Conservation (phyloP, 768 basidiomycete species). For the Boletus huronensis region DNA sequence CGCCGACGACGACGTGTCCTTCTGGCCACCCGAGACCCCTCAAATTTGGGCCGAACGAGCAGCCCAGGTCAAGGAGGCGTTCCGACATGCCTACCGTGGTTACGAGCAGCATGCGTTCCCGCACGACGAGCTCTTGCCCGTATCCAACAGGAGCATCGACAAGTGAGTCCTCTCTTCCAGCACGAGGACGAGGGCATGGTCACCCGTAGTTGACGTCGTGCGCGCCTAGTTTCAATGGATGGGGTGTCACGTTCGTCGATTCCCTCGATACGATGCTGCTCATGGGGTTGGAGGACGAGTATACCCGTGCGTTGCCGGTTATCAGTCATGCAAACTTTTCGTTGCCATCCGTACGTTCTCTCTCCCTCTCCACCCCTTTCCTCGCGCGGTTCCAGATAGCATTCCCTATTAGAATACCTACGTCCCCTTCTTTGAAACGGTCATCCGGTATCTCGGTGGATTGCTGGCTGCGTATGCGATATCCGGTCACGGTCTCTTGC, state of each 20-base stretch:
- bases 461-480: constrained; percentile 80
- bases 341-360: constrained; percentile 36
- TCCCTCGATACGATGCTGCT: constrained; percentile 83
- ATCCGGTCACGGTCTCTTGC: constrained; percentile 57
- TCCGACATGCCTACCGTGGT: constrained; percentile 62
- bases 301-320: constrained; percentile 53
- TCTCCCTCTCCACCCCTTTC: not conserved
- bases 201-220: not conserved
- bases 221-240: constrained; percentile 64
- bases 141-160: constrained; percentile 43
- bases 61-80: constrained; percentile 54
- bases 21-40: constrained; percentile 13
- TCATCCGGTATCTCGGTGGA: constrained; percentile 88
- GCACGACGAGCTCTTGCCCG: constrained; percentile 58
- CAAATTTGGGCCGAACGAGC: constrained; percentile 52
- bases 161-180: constrained; percentile 40
- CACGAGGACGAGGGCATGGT: not conserved
- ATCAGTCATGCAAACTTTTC: constrained; percentile 49
- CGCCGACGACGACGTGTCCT: not conserved
- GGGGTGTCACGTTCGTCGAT: constrained; percentile 76
- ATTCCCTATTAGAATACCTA: constrained; percentile 23
- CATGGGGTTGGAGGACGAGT: constrained; percentile 74
- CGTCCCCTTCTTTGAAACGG: constrained; percentile 73
- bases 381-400: not conserved
- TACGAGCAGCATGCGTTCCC: constrained; percentile 62